Conservation (phyloP, 257 asterid genomes). For the Eucommia ulmoides region DNA sequence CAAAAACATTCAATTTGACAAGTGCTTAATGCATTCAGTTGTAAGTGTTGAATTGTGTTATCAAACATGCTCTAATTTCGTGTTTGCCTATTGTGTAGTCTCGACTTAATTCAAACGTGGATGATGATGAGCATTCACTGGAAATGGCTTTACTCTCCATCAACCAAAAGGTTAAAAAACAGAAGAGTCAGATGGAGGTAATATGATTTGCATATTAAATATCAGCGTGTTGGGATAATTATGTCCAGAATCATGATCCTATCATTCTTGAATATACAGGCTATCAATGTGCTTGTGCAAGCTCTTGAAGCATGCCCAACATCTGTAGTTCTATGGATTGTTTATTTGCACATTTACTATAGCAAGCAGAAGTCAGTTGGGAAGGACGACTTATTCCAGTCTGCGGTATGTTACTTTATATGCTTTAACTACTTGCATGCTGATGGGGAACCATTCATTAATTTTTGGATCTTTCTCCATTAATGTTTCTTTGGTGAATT, state of each 20-base stretch:
- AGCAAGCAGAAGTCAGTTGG: constrained; percentile 30
- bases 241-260: constrained; percentile 6
- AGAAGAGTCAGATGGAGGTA: constrained; percentile 27
- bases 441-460: neutral
- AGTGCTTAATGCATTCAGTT: too few species aligned
- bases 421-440: constrained; percentile 1
- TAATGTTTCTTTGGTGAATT: neutral
- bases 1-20: too few species aligned
- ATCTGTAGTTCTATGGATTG: constrained; percentile 31
- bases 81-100: constrained; percentile 12
- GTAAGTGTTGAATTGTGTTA: too few species aligned
- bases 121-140: constrained; percentile 26
- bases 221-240: constrained; percentile 5
- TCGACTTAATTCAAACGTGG: constrained; percentile 11
- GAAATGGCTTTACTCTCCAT: constrained; percentile 31
- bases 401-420: constrained; percentile 22
- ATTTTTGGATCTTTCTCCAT: neutral
- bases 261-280: constrained; percentile 14
- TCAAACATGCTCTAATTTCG: constrained; percentile 4
- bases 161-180: constrained; percentile 21
- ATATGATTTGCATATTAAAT: neutral
- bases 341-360: constrained; percentile 31
- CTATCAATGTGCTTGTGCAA: constrained; percentile 28
- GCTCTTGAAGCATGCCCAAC: constrained; percentile 30
- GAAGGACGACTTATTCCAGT: constrained; percentile 27